phyloP scores from a whole-genome alignment of 176 grass and related monocot species.

The Avena insularis region DNA sequence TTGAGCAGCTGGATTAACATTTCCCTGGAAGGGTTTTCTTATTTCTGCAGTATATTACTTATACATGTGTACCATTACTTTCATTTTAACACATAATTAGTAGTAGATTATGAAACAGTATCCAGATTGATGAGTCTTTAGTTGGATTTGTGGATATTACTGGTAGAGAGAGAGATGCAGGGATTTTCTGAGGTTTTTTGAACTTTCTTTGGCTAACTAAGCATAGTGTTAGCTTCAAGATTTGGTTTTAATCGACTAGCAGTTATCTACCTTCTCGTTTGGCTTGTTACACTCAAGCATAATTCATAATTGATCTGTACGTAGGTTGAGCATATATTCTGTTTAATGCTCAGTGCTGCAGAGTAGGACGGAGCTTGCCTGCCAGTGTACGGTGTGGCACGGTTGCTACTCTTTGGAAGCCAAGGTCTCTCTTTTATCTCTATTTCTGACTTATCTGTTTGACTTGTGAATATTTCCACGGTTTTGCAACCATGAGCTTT shows the following conservation, averaged over 20 bases:
- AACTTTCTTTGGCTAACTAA: not conserved
- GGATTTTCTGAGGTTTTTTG: not conserved
- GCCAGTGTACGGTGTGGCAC: not conserved
- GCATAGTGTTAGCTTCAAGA: not conserved
- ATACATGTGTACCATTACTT: not conserved
- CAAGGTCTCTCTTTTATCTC: not conserved
- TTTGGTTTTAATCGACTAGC: not conserved
- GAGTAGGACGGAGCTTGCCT: not conserved
- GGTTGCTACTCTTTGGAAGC: not conserved
- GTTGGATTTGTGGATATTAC: not conserved
- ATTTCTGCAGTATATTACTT: not conserved
- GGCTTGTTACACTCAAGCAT: not conserved
- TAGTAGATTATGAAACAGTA: not conserved
- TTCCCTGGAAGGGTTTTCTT: not conserved
- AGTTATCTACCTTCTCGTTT: not conserved
- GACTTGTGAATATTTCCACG: not conserved
- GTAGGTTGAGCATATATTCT: not conserved
- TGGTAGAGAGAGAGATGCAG: not conserved
- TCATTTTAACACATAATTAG: not conserved
- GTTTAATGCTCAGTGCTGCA: conserved; percentile 24
- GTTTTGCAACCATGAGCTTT: conserved; percentile 15
- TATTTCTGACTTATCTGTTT: conserved; percentile 21
- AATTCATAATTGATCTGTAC: not conserved
- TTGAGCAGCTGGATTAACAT: not conserved
- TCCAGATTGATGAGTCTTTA: not conserved